phyloP scores from a whole-genome alignment of 768 basidiomycete genomes.

The Lentinula guzmanii region DNA sequence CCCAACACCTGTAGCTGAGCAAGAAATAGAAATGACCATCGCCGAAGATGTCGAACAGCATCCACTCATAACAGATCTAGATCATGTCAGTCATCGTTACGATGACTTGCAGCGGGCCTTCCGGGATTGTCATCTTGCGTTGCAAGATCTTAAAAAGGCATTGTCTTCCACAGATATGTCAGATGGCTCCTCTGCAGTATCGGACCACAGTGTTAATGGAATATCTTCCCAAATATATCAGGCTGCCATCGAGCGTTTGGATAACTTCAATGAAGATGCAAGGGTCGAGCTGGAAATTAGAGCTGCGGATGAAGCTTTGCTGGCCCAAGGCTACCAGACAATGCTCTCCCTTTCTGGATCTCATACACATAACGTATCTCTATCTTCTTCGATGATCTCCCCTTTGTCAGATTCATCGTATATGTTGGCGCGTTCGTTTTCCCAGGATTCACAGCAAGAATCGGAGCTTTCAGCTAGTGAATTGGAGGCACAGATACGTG shows the following conservation, averaged over 20 bases:
- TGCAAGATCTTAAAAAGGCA: constrained; percentile 48
- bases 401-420: constrained; percentile 1
- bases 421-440: neutral
- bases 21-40: neutral
- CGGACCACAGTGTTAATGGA: constrained; percentile 8
- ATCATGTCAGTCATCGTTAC: constrained; percentile 45
- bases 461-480: constrained; percentile 22
- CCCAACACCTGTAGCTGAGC: neutral
- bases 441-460: neutral
- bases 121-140: constrained; percentile 62
- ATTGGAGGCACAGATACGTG: constrained; percentile 43
- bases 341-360: constrained; percentile 48
- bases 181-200: constrained; percentile 4
- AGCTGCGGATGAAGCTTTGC: constrained; percentile 63
- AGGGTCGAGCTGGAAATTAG: constrained; percentile 82
- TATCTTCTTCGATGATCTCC: neutral
- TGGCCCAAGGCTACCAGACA: constrained; percentile 61
- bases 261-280: constrained; percentile 73
- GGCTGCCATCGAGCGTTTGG: constrained; percentile 53
- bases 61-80: constrained; percentile 41
- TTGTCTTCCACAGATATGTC: constrained; percentile 15
- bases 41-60: constrained; percentile 10
- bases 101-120: constrained; percentile 56
- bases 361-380: constrained; percentile 32
- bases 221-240: constrained; percentile 33